Evolutionary conservation across 495 filamentous ascomycete genomes (phyloP), one percentile per base, ranked within the genome.

Genomic region (Penicillium silybi): DNA sequence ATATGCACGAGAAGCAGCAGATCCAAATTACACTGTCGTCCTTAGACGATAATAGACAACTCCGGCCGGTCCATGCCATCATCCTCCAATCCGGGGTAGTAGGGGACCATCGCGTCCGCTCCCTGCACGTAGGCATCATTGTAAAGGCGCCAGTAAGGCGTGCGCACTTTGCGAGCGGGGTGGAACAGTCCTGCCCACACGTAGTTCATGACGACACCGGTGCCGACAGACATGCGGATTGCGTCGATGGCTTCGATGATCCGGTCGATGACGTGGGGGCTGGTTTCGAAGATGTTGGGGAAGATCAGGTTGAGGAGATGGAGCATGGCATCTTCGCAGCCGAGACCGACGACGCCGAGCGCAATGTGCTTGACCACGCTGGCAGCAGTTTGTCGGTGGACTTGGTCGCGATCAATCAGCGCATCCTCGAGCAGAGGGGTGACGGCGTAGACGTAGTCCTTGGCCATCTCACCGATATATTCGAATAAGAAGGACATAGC

Each of bases 401-500:
- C 95, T 72, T 99, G 95, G 68, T 99, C 95, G 41, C 95, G 85
- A 70, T 99, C 95, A 71, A 96, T 95, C 47, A 99, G 85, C 3
- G 95, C 95, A 65, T 99, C 95, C 66, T 97, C 93, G 7, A 99
- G 85, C 15, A 99, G 76, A n/a, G 95, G 93, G 15, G 90, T 96
- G 26, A 97, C 88, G 9, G 95, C 95, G 65, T 97, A 99, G 69
- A 97, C 92, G 68, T 99, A 99, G 68, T 99, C 95, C 70, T 97
- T 97, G 52, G 90, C 91, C 95, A 99, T 97, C 70, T 99, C 93
- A 45, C 93, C 93, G 64, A 98, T 98, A 72, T 98, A 98, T 59
- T 98, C 93, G 64, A 97, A 97, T 44, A 99, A 78, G 83, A 99
- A 99, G 25, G 88, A 92, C 55, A 99, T 81, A 8, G 91, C 89